Base-by-base conservation (phyloP, 164 flowering plant species). In the Liquidambar formosana region DNA sequence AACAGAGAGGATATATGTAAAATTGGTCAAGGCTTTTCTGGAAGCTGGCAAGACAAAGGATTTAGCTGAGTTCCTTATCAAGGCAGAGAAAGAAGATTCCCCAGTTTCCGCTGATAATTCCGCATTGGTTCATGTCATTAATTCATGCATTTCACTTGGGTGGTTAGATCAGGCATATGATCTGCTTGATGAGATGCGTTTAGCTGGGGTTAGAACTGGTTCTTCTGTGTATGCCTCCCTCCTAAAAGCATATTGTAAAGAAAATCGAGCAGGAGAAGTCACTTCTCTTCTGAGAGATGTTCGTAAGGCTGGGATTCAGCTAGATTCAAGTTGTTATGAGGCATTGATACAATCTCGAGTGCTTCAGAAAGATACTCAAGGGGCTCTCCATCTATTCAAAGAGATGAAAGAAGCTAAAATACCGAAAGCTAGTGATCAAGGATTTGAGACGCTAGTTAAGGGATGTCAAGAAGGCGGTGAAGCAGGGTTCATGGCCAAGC, bases 161-260 rank as follows among this genome's bases (percentile, higher is more conserved):
- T 84, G 88, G 97, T 77, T 96, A 65, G 97, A 91, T 71, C 87
- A 85, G 67, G 99, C 98, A 58, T 88, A 91, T 74, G 99, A 96
- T 69, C 80, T 93, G 57, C 87, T 96, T 41, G 99, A 93, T 73
- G 98, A 96, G 81, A 88, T 90, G 96, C 82, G 82, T 53, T 73
- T 88, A 72, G 82, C 90, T 68, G 96, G 97, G 22, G 76, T 93
- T 4, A 85, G 79, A 76, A 72, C 85, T 8, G 76, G 90, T 57
- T 82, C 97, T 16, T 80, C 95, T 21, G 79, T 86, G 22, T 96
- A 90, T 70, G 73, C 86, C 11, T 85, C 91, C 48, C 97, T 96
- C 22, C 76, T 96, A 21, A 89, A 90, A 81, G 95, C 94, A 57
- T 96, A 96, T 71, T 86, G 91, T 75, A 70, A 80, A 78, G 92